Evolutionary conservation across 345 rosid genomes (phyloP), one percentile per base, ranked within the genome.

Genomic region (Boechera stricta): DNA sequence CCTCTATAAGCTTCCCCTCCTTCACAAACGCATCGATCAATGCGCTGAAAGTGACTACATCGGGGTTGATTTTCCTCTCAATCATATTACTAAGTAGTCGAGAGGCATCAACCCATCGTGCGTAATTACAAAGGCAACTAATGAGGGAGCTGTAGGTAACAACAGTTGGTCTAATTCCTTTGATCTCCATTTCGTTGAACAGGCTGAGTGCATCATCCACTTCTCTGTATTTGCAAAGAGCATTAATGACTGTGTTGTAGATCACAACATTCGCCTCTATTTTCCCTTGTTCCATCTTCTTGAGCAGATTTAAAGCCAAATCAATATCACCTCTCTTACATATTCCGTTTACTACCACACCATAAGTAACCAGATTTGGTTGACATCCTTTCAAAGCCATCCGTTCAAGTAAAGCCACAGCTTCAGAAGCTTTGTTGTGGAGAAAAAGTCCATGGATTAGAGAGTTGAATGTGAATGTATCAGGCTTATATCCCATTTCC

Each of bases 11-110:
- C 10, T 68, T 68, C 36, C 72, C 51, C 4, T 52, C 62, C 5
- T 68, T 68, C 0, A 2, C 62, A 68, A 53, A 68, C 0, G 18
- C 72, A 38, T 38, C 49, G 8, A 68, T 53, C 28, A 68, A 38
- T 38, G 62, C 26, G 0, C 0, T 68, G 51, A 68, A 41, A 1
- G 45, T 41, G 5, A 41, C 5, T 3, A 11, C 1, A 41, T 4
- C 2, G 1, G 45, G 45, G 4, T 4, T 2, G n/a, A 68, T 51
- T 21, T 52, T 2, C 51, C 4, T 68, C 61, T 38, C n/a, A 3
- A 53, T 26, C 61, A 67, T 67, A 21, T 67, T 48, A 7, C 11
- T 68, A 0, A 68, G 51, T 15, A 68, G 0, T 2, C 32, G 9
- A 38, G 72, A 4, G 2, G 51, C 48, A 7, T 41, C 45, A 10